These are phyloP conservation scores for Neostapfia colusana DNA, from an alignment of 176 grass and related monocot species.

Conservation along the genomic window DNA sequence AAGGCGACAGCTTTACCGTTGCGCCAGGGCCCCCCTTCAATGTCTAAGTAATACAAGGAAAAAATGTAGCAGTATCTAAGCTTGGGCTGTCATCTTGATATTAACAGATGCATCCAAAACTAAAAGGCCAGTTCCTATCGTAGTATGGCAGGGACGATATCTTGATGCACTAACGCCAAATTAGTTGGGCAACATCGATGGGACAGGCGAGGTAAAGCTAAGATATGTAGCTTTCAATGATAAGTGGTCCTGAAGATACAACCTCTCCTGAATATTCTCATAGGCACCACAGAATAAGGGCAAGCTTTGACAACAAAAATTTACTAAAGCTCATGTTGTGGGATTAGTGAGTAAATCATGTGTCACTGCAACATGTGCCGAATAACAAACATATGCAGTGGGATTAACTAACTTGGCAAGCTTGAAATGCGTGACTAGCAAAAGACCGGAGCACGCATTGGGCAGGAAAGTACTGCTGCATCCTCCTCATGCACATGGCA, in stretches of 20 bases:
- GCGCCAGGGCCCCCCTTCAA: no score
- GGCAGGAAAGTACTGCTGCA: constrained; percentile 3
- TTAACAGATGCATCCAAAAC: constrained; percentile 11
- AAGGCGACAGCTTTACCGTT: no score
- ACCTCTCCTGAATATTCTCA: background rate
- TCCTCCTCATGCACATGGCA: background rate
- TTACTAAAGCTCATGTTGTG: constrained; percentile 8
- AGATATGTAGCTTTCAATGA: constrained; percentile 33
- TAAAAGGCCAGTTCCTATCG: constrained; percentile 14
- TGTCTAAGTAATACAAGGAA: no score
- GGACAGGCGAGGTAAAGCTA: constrained; percentile 19
- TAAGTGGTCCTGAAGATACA: constrained; percentile 20
- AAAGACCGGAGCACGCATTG: background rate
- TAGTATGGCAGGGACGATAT: background rate
- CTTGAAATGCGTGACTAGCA: constrained; percentile 46
- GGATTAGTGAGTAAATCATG: constrained; percentile 22
- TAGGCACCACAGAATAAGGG: constrained; percentile 4
- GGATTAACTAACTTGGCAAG: constrained; percentile 32
- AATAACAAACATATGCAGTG: background rate
- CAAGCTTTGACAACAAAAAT: background rate
- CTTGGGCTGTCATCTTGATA: background rate
- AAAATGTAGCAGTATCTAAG: background rate
- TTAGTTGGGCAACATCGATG: constrained; percentile 6
- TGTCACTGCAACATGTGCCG: constrained; percentile 5
- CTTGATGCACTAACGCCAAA: constrained; percentile 1